Percentiles rank a stretch among this genome's conserved stretches.
Evolutionary conservation across 2,329 filamentous ascomycete species (phyloP).

Genomic region (Pestalotiopsis sp.): DNA sequence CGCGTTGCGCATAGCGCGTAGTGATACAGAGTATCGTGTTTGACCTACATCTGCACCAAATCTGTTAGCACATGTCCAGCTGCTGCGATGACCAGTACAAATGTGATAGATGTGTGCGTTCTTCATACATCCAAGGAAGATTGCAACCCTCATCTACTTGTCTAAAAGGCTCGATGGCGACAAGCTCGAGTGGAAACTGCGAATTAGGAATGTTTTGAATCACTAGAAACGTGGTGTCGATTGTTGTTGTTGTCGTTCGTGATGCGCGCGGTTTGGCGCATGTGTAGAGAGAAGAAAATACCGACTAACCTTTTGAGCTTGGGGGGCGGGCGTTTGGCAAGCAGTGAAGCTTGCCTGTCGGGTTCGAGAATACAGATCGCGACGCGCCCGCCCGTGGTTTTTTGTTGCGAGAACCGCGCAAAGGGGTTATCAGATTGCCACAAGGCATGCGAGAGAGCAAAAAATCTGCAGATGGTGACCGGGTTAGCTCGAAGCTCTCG

Average conservation of each 20-base stretch:
- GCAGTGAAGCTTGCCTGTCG: too few relatives aligned
- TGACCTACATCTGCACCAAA: neutral
- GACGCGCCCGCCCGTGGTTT: too few relatives aligned
- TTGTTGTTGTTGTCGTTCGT: neutral
- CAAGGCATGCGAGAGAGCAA: neutral
- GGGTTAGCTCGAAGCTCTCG: neutral
- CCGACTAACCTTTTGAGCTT: constrained; percentile 19
- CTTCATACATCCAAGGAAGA: constrained; percentile 79
- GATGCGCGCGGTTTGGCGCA: neutral
- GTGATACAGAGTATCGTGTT: too few relatives aligned
- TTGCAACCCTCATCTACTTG: constrained; percentile 66
- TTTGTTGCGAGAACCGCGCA: too few relatives aligned
- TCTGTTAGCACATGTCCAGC: neutral
- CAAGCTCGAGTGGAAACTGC: constrained; percentile 85
- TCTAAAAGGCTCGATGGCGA: constrained; percentile 53
- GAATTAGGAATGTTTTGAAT: constrained; percentile 76
- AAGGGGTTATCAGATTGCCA: too few relatives aligned
- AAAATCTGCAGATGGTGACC: neutral
- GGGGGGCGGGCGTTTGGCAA: neutral
- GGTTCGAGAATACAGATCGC: too few relatives aligned
- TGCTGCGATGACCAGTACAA: neutral
- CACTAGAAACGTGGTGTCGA: neutral
- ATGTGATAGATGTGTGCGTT: neutral
- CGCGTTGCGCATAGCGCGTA: too few relatives aligned
- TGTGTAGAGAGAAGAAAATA: constrained; percentile 17